phyloP scores from a whole-genome alignment of 2,329 filamentous ascomycete species.

The Aureobasidium sp. region DNA sequence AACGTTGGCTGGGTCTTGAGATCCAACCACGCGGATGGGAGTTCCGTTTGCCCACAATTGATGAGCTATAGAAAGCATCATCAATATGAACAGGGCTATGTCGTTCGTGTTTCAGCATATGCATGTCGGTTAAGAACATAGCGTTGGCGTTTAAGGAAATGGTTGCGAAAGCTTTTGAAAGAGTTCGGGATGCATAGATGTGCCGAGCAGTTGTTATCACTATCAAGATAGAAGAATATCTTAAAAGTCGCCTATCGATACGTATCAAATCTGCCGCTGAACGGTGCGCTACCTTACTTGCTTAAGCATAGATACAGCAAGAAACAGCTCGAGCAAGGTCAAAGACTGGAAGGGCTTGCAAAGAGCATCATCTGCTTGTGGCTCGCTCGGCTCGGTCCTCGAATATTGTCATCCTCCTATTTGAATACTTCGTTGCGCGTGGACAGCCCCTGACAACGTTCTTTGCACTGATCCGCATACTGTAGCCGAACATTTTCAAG shows the following conservation, averaged over 20 bases:
- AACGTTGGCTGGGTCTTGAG: slow-evolving; percentile 56
- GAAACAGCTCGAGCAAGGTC: neutral
- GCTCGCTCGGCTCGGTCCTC: slow-evolving; percentile 3
- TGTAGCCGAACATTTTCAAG: neutral
- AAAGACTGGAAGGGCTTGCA: neutral
- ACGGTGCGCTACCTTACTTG: slow-evolving; percentile 3
- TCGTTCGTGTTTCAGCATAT: slow-evolving; percentile 13
- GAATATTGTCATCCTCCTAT: neutral
- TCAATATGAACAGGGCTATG: slow-evolving; percentile 7
- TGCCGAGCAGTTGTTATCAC: slow-evolving; percentile 5
- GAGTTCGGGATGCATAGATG: neutral
- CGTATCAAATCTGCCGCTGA: neutral
- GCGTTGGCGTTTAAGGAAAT: slow-evolving; percentile 8
- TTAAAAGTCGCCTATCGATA: neutral
- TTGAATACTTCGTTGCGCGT: neutral
- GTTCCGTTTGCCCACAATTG: slow-evolving; percentile 36
- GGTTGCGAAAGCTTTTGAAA: neutral
- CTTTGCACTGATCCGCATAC: neutral
- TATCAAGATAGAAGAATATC: slow-evolving; percentile 7
- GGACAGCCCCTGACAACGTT: slow-evolving; percentile 1
- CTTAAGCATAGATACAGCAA: neutral
- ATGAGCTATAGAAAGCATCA: slow-evolving; percentile 22
- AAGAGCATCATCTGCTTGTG: neutral
- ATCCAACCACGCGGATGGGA: slow-evolving; percentile 52
- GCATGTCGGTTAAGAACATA: slow-evolving; percentile 8